Evolutionary conservation across 192 early-diverging fungal species (phyloP).

Genomic region (Coemansia furcata): DNA sequence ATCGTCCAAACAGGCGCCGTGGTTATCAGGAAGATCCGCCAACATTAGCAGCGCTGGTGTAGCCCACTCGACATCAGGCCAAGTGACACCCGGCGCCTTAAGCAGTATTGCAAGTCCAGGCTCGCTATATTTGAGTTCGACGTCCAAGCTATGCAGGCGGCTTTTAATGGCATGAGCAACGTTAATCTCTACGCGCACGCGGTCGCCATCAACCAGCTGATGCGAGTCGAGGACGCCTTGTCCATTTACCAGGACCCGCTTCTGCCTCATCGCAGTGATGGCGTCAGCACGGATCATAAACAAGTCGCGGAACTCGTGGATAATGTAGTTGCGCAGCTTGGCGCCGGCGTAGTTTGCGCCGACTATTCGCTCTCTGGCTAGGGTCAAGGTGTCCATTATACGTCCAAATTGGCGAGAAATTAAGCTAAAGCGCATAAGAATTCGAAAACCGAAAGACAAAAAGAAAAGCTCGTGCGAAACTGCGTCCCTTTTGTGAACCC

Average conservation of each 20-base stretch:
- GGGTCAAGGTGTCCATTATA: neutral
- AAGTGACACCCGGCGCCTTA: conserved; percentile 57
- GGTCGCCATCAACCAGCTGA: conserved; percentile 47
- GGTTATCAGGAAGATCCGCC: neutral
- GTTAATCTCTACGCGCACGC: conserved; percentile 54
- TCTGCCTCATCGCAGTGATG: conserved; percentile 29
- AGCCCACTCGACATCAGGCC: conserved; percentile 26
- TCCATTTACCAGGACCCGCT: conserved; percentile 58
- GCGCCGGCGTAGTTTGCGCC: conserved; percentile 6
- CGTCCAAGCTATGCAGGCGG: conserved; percentile 45
- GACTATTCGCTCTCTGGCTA: conserved; percentile 9
- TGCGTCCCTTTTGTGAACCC: neutral
- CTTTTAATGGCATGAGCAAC: conserved; percentile 38
- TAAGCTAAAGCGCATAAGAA: neutral
- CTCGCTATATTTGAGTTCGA: conserved; percentile 56
- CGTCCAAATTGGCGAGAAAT: neutral
- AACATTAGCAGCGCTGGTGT: conserved; percentile 17
- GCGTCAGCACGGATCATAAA: conserved; percentile 26
- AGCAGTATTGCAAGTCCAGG: conserved; percentile 54
- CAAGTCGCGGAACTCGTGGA: conserved; percentile 32
- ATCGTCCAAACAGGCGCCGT: neutral
- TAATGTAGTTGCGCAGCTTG: conserved; percentile 35
- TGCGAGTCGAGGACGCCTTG: conserved; percentile 51
- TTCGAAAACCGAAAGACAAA: neutral
- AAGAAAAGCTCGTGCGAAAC: neutral